Evolutionary conservation across 495 filamentous ascomycete species (phyloP).

Genomic region (Massariosphaeria phaeospora): DNA sequence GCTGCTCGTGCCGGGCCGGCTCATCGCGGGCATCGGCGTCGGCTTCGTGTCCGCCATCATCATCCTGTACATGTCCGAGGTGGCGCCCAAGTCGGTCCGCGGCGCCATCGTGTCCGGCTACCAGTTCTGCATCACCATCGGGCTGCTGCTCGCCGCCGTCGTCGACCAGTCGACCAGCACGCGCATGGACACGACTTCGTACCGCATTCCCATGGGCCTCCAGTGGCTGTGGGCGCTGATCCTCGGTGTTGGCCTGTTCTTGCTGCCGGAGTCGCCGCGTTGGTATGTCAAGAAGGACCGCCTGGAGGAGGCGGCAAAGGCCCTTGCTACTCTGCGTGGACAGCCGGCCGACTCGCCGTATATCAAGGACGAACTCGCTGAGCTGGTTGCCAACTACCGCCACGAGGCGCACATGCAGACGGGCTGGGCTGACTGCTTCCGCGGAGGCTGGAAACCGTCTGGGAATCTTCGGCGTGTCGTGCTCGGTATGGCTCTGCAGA

Average conservation of each 20-base stretch:
- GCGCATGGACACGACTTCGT: conserved; percentile 57
- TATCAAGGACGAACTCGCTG: conserved; percentile 61
- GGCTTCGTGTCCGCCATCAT: conserved; percentile 73
- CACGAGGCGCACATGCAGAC: conserved; percentile 60
- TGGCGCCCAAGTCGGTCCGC: conserved; percentile 73
- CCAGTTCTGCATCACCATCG: conserved; percentile 78
- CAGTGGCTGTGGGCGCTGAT: conserved; percentile 78
- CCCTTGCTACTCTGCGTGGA: conserved; percentile 63
- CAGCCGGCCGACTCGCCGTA: conserved; percentile 57
- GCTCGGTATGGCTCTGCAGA: conserved; percentile 68
- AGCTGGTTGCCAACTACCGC: conserved; percentile 74
- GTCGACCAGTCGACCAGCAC: conserved; percentile 68
- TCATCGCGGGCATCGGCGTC: conserved; percentile 78
- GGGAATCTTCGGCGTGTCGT: conserved; percentile 68
- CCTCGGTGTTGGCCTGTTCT: conserved; percentile 62
- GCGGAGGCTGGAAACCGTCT: conserved; percentile 54
- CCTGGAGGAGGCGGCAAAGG: conserved; percentile 57
- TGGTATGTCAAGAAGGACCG: conserved; percentile 70
- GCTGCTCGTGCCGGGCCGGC: conserved; percentile 69
- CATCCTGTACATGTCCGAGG: conserved; percentile 74
- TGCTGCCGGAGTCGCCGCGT: conserved; percentile 81
- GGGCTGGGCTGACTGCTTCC: conserved; percentile 64
- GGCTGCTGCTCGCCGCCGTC: conserved; percentile 69
- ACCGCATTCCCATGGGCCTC: conserved; percentile 75
- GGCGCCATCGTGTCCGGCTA: conserved; percentile 77